phyloP scores from a whole-genome alignment of 306 rosid species.

The Sphenostylis stenocarpa region DNA sequence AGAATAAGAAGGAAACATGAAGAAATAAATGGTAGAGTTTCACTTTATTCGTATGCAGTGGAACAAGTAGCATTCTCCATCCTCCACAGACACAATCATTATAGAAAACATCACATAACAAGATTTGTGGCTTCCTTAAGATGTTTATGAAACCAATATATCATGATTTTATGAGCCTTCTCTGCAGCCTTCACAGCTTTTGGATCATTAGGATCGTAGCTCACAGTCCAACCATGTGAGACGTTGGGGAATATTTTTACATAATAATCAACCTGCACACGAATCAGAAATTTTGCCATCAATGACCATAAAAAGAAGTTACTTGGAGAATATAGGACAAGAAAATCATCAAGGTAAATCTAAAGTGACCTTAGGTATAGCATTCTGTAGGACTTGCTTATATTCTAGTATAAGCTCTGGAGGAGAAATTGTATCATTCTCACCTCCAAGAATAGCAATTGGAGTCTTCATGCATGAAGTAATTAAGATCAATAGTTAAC shows the following conservation, averaged over 20 bases:
- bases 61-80: neutral
- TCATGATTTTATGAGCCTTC: slow-evolving; percentile 53
- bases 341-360: too few relatives aligned
- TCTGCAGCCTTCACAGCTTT: slow-evolving; percentile 52
- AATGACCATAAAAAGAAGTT: too few relatives aligned
- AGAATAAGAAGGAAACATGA: too few relatives aligned
- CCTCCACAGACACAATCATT: neutral
- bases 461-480: slow-evolving; percentile 59
- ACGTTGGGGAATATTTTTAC: slow-evolving; percentile 55
- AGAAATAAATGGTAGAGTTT: too few relatives aligned
- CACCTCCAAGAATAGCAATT: slow-evolving; percentile 60
- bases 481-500: too few relatives aligned
- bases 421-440: slow-evolving; percentile 49
- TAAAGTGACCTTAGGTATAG: slow-evolving; percentile 58
- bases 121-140: slow-evolving; percentile 25
- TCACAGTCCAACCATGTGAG: slow-evolving; percentile 57
- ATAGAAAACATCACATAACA: neutral
- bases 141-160: slow-evolving; percentile 50
- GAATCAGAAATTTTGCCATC: too few relatives aligned
- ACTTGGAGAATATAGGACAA: too few relatives aligned
- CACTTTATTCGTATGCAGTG: too few relatives aligned
- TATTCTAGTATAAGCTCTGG: slow-evolving; percentile 49
- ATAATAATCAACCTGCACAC: slow-evolving; percentile 35
- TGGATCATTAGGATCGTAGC: slow-evolving; percentile 46
- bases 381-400: slow-evolving; percentile 39